Evolutionary conservation across 176 grass and related monocot species (phyloP), one percentile per base, ranked within the genome.

Genomic region (Guadua angustifolia): DNA sequence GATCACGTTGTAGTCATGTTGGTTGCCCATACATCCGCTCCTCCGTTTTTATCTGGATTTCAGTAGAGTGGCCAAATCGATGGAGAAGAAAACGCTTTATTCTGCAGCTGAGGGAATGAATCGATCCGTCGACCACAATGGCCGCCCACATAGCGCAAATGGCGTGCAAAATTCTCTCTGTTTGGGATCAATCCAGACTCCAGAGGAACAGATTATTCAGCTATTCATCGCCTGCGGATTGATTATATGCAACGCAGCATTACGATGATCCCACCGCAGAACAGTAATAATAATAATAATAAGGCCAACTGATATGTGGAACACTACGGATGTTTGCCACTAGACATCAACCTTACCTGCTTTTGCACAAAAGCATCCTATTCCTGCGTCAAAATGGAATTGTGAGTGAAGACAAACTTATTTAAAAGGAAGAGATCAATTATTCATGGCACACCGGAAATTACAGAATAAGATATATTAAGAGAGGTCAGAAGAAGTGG

Each of bases 121-220:
- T 51, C 25, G 5, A 32, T n/a, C 9, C 60, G 12, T 7, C 56
- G 7, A 5, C 4, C 6, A 36, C 49, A 81, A 35, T 66, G 36
- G 7, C 64, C 16, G 7, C 64, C 16, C 0, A 18, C n/a, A 13
- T 56, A 56, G 2, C 19, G 0, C 49, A 44, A 32, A 68, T 63
- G 62, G 5, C 9, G 4, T 44, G 35, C 17, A 5, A 46, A 75
- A 49, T 69, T 36, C 26, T 36, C 19, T 21, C 6, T 50, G 0
- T 22, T 50, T 8, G 16, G 61, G 71, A 67, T 18, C 14, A 12
- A 55, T 73, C 24, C 9, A 63, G 14, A 12, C 43, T 73, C 24
- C 9, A 63, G 14, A 60, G 22, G 47, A 56, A 76, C 8, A 55
- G 21, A 76, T 82, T 82, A 67, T 72, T 72, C 67, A 47, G 35